Base-by-base conservation (phyloP, 2,329 filamentous ascomycete genomes). In the Trichoderma pleuroti region DNA sequence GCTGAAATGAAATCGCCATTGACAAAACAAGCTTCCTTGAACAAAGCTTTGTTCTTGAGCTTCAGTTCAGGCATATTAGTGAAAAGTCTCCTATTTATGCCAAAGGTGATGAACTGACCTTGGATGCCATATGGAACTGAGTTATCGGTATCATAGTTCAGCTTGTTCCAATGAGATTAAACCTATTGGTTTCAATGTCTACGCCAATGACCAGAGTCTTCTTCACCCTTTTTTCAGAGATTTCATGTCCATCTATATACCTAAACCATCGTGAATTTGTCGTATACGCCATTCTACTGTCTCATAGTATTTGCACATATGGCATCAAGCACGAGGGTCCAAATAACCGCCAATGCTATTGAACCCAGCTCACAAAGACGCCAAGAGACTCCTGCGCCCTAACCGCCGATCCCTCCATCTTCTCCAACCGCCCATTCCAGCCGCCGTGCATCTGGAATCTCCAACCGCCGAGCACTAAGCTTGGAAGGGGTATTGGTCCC, bases 311-410 rank as follows among this genome's bases (percentile, higher is more conserved):
- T 42, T 42, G 18, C 39, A 10, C 18, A 42, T 42, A n/a, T 10
- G 18, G 16, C 4, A 42, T 42, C 39, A 42, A 42, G 39, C 18
- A 42, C 18, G 1, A 42, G n/a, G 16, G 18, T 16, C 39, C 39
- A 1, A 42, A 42, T 42, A 42, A 42, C 39, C 39, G 39, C 39
- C 39, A 42, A n/a, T 42, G 16, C 39, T 42, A 10, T 42, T 10
- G 8, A 42, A 10, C 39, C 18, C 16, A n/a, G 16, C 1, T 42
- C 39, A 10, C 16, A 10, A 42, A 18, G 39, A 42, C 8, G 49
- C 49, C 49, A 26, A 16, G 21, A 94, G 84, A 4, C 92, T 39
- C 32, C 16, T 61, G 57, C 32, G 32, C 32, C 57, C 32, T 36
- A 36, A 26, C 34, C 32, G 21, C 32, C 10, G 21, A 24, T 32